Percentiles rank a stretch among this genome's conserved stretches.
Evolutionary conservation across 177 flowering plant genomes (phyloP).

Genomic region (Tripterygium wilfordii): DNA sequence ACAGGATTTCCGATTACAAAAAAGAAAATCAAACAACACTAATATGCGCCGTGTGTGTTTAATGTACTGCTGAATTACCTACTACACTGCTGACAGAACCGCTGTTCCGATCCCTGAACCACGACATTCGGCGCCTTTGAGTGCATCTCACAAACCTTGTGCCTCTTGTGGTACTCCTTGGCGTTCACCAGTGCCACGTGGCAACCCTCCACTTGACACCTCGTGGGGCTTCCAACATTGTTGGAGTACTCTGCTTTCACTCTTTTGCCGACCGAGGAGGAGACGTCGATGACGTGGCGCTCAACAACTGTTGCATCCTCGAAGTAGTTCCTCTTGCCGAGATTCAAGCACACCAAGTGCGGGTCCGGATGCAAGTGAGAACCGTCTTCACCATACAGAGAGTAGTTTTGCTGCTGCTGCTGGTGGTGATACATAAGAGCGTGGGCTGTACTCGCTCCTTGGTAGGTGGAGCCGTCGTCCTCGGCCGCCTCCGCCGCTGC

Average conservation of each 20-base stretch:
- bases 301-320: conserved; percentile 25
- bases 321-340: conserved; percentile 65
- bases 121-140: conserved; percentile 64
- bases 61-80: too few relatives aligned
- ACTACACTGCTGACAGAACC: conserved; percentile 79
- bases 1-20: too few relatives aligned
- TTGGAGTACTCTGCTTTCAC: too few relatives aligned
- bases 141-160: conserved; percentile 73
- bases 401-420: conserved; percentile 6
- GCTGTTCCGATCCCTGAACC: conserved; percentile 55
- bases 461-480: background rate
- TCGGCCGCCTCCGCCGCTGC: background rate
- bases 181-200: conserved; percentile 43
- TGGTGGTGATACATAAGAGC: conserved; percentile 11
- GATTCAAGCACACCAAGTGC: conserved; percentile 54
- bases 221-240: too few relatives aligned
- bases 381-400: conserved; percentile 19
- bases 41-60: too few relatives aligned
- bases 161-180: conserved; percentile 66
- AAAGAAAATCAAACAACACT: too few relatives aligned
- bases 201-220: conserved; percentile 81
- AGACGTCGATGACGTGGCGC: conserved; percentile 19
- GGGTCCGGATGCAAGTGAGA: conserved; percentile 37
- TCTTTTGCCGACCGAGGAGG: conserved; percentile 27
- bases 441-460: conserved; percentile 2